Base-by-base conservation (phyloP, 2,329 filamentous ascomycete genomes). In the Neonectria hederae region DNA sequence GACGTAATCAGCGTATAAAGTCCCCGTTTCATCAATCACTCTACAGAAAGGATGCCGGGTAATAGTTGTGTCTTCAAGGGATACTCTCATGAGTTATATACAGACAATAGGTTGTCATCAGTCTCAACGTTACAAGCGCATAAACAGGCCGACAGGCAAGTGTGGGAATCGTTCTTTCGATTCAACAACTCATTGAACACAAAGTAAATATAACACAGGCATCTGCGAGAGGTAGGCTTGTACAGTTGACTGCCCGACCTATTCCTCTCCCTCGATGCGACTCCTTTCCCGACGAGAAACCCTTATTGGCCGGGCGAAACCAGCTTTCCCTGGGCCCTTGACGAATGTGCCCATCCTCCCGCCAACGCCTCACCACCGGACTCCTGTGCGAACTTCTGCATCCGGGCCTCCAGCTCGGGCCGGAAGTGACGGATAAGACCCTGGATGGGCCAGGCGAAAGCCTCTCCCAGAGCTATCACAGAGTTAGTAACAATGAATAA, bases 361-460 rank as follows among this genome's bases (percentile, higher is more conserved):
- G 93, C 94, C 76, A 94, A 84, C 48, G 93, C 86, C 75, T 89
- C 80, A 38, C 92, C 92, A 66, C 93, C 93, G 67, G 88, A 81
- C 83, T 91, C 86, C 77, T 89, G 80, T 21, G 92, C 87, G 78
- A 92, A 96, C 73, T 93, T 89, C 78, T 89, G 87, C 86, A 99
- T 97, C 74, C 95, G 89, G 56, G 90, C 92, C 87, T 98, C 94
- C 55, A 99, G 86, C 83, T 99, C 94, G 48, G 95, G 96, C 75
- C 96, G 89, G 87, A 99, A 99, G 83, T 99, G 96, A 76, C 96
- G 91, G 82, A 99, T 99, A 65, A 99, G 88, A 80, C 96, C 96
- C 83, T 99, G 96, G 71, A 99, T 91, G 69, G 96, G 96, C 96
- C 96, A 99, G 69, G 96, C 94, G 74, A 99, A 99, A 67, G 96